Evolutionary conservation across 2,329 filamentous ascomycete genomes (phyloP), one percentile per base, ranked within the genome.

Genomic region (Aspergillus alliaceus): DNA sequence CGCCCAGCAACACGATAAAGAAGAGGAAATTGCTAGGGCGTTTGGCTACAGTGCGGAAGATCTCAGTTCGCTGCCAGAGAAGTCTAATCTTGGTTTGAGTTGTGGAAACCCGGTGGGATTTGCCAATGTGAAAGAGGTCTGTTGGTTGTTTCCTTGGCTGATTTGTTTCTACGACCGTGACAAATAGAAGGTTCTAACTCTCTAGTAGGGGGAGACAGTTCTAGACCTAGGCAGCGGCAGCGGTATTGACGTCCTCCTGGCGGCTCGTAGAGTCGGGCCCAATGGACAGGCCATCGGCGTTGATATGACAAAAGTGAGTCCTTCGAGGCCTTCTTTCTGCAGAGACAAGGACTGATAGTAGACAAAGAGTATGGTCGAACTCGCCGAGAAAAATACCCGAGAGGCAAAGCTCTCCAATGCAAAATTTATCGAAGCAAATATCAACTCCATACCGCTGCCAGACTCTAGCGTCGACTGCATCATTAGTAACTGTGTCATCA

Each of bases 401-500:
- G 74, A 76, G 18, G 67, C 72, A 0, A 62, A 68, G 0, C 69
- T 71, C 4, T 58, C 62, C 6, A 86, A 86, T 61, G 75, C 80
- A 2, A 64, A 72, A 12, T 86, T 87, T 56, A 62, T 86, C 56
- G 70, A 84, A 57, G 73, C 77, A 2, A 66, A 64, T 18, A 86
- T 88, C 64, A 85, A 81, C 0, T 62, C 72, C 3, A 79, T 86
- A 20, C 70, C 77, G 0, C 70, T 86, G 0, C 66, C 72, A 1
- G 61, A 70, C 9, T 64, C 59, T 8, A 79, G 66, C 15, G 81
- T 78, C 18, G 78, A 86, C 69, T 82, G 81, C 63, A 79, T 88
- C 56, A 85, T 87, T 60, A 84, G 80, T 60, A 89, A 88, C 70
- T 89, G 85, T 58, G 84, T 86, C 25, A 72, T 87, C 58, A 87